Conservation (phyloP, 169 alveolate genomes). For the Perkinsus chesapeaki region DNA sequence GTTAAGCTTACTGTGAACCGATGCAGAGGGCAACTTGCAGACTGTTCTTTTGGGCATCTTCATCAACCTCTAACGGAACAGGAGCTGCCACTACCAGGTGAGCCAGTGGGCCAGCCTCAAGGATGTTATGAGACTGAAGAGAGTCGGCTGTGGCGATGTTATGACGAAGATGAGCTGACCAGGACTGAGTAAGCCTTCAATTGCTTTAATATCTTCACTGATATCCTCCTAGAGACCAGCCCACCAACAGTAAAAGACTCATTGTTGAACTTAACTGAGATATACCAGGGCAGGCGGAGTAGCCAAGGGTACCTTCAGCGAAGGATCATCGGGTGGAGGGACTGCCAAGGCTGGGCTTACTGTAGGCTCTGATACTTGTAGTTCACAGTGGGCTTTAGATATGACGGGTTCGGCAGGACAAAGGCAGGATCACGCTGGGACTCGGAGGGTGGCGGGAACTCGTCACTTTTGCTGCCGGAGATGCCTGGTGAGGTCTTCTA, state of each 20-base stretch:
- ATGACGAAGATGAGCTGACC: background rate
- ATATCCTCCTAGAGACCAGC: background rate
- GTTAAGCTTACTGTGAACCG: background rate
- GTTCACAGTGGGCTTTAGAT: background rate
- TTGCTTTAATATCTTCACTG: background rate
- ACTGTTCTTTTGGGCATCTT: background rate
- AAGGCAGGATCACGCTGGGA: background rate
- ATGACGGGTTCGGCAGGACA: background rate
- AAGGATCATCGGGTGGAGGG: background rate
- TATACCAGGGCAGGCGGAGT: background rate
- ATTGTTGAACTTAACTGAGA: background rate
- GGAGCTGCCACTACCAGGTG: background rate
- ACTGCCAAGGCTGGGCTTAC: no score
- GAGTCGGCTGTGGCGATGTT: background rate
- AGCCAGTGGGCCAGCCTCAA: background rate
- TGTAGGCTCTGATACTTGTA: background rate
- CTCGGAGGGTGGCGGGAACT: background rate
- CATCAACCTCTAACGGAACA: background rate
- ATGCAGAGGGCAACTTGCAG: background rate
- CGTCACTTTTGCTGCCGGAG: background rate
- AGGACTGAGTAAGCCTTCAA: background rate
- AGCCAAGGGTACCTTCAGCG: background rate
- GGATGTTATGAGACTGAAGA: background rate
- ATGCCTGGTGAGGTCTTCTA: background rate
- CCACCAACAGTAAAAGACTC: background rate